Evolutionary conservation across 495 filamentous ascomycete genomes (phyloP).

Genomic region (Pseudevernia furfuracea): DNA sequence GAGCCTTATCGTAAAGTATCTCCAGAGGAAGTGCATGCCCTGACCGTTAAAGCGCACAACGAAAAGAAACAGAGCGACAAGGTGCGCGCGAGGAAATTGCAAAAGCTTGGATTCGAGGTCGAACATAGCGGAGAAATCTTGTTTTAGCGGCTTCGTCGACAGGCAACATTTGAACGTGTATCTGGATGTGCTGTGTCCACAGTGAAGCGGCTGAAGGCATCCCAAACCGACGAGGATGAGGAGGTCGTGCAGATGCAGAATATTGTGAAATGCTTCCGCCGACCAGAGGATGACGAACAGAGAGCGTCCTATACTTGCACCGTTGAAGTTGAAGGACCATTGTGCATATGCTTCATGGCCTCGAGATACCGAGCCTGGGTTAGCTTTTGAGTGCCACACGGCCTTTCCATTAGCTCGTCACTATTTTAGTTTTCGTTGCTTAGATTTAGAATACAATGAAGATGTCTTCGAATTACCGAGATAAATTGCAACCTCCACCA

Average conservation of each 20-base stretch:
- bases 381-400: background rate
- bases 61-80: conserved; percentile 67
- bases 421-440: no score
- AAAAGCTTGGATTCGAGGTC: conserved; percentile 75
- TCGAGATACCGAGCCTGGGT: background rate
- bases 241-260: conserved; percentile 47
- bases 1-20: conserved; percentile 59
- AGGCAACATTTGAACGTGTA: background rate
- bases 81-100: conserved; percentile 57
- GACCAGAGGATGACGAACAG: background rate
- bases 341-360: background rate
- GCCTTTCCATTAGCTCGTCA: no score
- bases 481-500: background rate
- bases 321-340: background rate
- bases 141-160: conserved; percentile 40
- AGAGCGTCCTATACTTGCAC: background rate
- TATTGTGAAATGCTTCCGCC: conserved; percentile 65
- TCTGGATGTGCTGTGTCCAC: background rate
- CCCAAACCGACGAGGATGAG: background rate
- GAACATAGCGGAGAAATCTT: conserved; percentile 72
- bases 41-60: conserved; percentile 60
- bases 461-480: background rate
- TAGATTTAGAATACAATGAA: no score
- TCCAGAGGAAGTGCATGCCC: conserved; percentile 57
- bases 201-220: background rate